phyloP scores from a whole-genome alignment of 441 rosid genomes.

The Arabidopsis lyrata region DNA sequence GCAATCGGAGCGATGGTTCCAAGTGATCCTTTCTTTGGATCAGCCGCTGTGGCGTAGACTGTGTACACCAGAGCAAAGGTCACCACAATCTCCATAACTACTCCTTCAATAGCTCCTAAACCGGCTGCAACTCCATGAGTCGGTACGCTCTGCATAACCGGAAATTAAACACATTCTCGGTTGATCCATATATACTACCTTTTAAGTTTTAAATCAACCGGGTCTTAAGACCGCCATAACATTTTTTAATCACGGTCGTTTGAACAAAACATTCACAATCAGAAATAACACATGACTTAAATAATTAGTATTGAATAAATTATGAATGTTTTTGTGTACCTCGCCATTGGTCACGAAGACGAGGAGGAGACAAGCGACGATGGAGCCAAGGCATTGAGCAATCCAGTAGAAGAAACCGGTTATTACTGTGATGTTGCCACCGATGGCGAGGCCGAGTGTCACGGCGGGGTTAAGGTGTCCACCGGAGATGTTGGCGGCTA shows the following conservation, averaged over 20 bases:
- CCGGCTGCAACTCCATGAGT: conserved; percentile 78
- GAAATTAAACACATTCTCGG: conserved; percentile 6
- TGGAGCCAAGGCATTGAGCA: conserved; percentile 89
- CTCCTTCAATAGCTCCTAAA: conserved; percentile 59
- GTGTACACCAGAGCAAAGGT: conserved; percentile 87
- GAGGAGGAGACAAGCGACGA: conserved; percentile 85
- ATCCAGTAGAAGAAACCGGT: conserved; percentile 87
- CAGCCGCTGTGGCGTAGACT: conserved; percentile 88
- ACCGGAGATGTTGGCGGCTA: conserved; percentile 93
- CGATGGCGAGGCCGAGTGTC: conserved; percentile 85
- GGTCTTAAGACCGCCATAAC: not conserved
- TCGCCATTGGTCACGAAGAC: conserved; percentile 61
- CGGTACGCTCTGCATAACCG: conserved; percentile 66
- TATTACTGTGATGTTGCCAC: conserved; percentile 80
- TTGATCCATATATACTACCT: conserved; percentile 11
- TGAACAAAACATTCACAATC: not conserved
- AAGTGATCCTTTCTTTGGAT: conserved; percentile 79
- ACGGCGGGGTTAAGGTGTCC: conserved; percentile 94
- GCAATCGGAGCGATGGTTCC: conserved; percentile 89
- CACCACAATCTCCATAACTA: conserved; percentile 81
- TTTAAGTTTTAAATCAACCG: conserved; percentile 3
- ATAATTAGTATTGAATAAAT: not conserved
- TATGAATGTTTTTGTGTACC: conserved; percentile 41
- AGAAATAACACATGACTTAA: not conserved
- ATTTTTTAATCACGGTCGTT: conserved; percentile 36